Conservation (phyloP, 1,284 basidiomycete species). For the Leccinum fallax region DNA sequence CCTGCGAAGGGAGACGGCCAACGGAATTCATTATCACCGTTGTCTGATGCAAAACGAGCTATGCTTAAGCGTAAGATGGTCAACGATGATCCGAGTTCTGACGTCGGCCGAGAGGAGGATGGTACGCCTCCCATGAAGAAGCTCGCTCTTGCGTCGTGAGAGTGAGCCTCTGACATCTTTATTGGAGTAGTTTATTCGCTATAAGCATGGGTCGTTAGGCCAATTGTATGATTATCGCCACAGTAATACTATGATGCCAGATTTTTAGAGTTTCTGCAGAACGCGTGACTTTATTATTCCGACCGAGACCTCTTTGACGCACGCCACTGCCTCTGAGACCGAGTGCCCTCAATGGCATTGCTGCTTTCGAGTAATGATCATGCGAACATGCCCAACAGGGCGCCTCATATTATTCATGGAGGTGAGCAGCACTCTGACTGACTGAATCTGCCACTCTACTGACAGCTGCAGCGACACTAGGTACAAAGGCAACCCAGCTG, state of each 20-base stretch:
- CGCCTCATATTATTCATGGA: neutral
- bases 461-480: neutral
- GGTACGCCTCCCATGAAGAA: slow-evolving; percentile 63
- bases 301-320: neutral
- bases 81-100: slow-evolving; percentile 42
- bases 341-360: slow-evolving; percentile 15
- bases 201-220: slow-evolving; percentile 22
- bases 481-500: slow-evolving; percentile 9
- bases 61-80: slow-evolving; percentile 75
- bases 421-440: slow-evolving; percentile 11
- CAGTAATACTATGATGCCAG: slow-evolving; percentile 20
- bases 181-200: slow-evolving; percentile 40
- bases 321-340: neutral
- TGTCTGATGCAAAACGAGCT: slow-evolving; percentile 50
- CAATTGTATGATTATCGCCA: slow-evolving; percentile 28
- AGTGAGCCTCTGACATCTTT: slow-evolving; percentile 26
- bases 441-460: neutral
- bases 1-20: slow-evolving; percentile 42
- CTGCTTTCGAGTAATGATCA: neutral
- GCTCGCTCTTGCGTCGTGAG: slow-evolving; percentile 44
- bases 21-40: slow-evolving; percentile 46
- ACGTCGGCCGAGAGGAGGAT: slow-evolving; percentile 36
- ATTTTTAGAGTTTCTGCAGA: neutral
- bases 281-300: neutral
- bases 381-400: slow-evolving; percentile 1